Evolutionary conservation across 441 rosid species (phyloP), one percentile per base, ranked within the genome.

Genomic region (Theobroma grandiflorum): DNA sequence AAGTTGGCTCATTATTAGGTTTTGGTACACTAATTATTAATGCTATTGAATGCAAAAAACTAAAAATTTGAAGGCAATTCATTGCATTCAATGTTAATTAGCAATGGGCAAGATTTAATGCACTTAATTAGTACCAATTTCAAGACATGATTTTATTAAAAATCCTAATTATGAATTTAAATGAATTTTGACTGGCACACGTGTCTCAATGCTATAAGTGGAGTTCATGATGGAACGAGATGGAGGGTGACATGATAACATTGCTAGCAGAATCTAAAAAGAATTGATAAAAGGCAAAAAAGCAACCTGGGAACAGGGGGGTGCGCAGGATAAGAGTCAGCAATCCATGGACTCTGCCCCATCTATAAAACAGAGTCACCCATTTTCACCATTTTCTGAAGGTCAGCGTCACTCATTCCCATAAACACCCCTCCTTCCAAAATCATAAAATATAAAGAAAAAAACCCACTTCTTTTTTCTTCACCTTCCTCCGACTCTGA

Each of bases 331-430:
- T 86, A 83, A 85, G 85, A 59, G 78, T 68, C 75, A 33, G 63
- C 75, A 70, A 55, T 58, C 67, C 22, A 49, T 20, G 49, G 64
- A 65, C 79, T 76, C 59, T 66, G 3, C 63, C 14, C 3, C 64
- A n/a, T 35, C 38, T 42, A 62, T 69, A 65, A 59, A 78, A 62
- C 18, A 74, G 67, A 74, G 83, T 80, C 87, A 81, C 85, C 84
- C 79, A 77, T 59, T 82, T 84, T 35, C 63, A 69, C 75, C 82
- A 61, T 49, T 76, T 67, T 22, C 38, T 76, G 52, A 79, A 61
- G 81, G 93, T 91, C 95, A 91, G 91, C 90, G 88, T 86, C 92
- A 80, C 88, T 50, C 77, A 81, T 86, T 79, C 91, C 84, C 84
- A 84, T 83, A 78, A 77, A 73, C 10, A 20, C 26, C 47, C 37